Conservation (phyloP, 2,329 filamentous ascomycete species). For the Exutisphaerella laricina region DNA sequence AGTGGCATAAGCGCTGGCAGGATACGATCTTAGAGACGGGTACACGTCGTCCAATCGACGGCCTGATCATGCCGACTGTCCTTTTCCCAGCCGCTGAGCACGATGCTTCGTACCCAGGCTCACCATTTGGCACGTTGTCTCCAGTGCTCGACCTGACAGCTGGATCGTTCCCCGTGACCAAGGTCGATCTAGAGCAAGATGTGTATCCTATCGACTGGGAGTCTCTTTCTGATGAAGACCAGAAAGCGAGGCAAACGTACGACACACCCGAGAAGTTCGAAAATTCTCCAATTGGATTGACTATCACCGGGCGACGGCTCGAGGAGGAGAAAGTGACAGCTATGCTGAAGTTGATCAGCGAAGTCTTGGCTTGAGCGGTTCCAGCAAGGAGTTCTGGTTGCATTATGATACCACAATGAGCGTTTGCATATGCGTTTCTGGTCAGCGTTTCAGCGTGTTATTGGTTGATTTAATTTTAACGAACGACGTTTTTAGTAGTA, state of each 20-base stretch:
- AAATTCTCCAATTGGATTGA: constrained; percentile 48
- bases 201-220: constrained; percentile 3
- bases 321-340: constrained; percentile 51
- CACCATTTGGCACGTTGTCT: constrained; percentile 11
- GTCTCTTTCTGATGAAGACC: constrained; percentile 11
- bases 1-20: constrained; percentile 16
- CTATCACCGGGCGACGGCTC: constrained; percentile 50
- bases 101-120: constrained; percentile 10
- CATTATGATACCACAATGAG: too few species aligned
- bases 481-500: too few species aligned
- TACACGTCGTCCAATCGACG: constrained; percentile 15
- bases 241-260: constrained; percentile 11
- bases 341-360: constrained; percentile 34
- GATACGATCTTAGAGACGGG: constrained; percentile 7
- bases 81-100: constrained; percentile 15
- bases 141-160: constrained; percentile 13
- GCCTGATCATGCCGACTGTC: constrained; percentile 14
- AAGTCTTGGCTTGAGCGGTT: neutral
- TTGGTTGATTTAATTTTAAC: too few species aligned
- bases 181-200: constrained; percentile 18
- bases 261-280: constrained; percentile 40
- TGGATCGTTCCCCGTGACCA: constrained; percentile 18
- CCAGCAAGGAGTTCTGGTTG: too few species aligned
- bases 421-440: too few species aligned
- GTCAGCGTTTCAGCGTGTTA: too few species aligned